phyloP scores from a whole-genome alignment of 2,329 filamentous ascomycete species.

The Tolypocladium paradoxum region DNA sequence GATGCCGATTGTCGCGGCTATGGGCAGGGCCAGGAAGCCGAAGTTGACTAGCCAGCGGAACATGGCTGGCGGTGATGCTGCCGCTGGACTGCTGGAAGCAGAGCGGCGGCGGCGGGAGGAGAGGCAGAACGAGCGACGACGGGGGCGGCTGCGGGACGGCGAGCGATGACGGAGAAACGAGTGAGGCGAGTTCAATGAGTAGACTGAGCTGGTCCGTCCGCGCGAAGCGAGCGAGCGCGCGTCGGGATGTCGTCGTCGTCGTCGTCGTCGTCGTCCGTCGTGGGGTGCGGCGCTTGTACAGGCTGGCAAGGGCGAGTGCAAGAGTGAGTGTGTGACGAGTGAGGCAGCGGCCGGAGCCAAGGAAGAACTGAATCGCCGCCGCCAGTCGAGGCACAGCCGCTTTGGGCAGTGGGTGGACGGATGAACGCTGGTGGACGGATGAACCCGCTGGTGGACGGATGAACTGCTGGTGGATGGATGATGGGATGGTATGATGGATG shows the following conservation, averaged over 20 bases:
- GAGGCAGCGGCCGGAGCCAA: no score
- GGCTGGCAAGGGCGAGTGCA: not conserved
- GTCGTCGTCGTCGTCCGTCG: not conserved
- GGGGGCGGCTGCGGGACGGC: not conserved
- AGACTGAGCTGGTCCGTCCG: not conserved
- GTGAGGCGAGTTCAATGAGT: not conserved
- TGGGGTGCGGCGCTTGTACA: not conserved
- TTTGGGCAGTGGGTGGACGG: not conserved
- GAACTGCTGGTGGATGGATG: not conserved
- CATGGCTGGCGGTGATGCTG: conserved; percentile 16
- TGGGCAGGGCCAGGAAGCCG: conserved; percentile 36
- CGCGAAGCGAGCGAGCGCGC: not conserved
- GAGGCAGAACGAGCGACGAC: not conserved
- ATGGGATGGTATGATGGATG: not conserved
- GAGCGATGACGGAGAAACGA: not conserved
- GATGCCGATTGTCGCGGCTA: conserved; percentile 37
- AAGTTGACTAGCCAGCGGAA: conserved; percentile 37
- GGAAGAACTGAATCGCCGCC: not conserved
- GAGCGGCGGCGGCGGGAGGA: not conserved
- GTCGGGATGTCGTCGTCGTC: not conserved
- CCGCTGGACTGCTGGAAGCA: not conserved
- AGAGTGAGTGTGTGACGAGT: no score
- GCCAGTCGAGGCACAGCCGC: not conserved
- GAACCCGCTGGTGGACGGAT: no score
- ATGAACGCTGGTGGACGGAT: not conserved